phyloP scores from a whole-genome alignment of 768 basidiomycete species.

The Tricholoma bakamatsutake region DNA sequence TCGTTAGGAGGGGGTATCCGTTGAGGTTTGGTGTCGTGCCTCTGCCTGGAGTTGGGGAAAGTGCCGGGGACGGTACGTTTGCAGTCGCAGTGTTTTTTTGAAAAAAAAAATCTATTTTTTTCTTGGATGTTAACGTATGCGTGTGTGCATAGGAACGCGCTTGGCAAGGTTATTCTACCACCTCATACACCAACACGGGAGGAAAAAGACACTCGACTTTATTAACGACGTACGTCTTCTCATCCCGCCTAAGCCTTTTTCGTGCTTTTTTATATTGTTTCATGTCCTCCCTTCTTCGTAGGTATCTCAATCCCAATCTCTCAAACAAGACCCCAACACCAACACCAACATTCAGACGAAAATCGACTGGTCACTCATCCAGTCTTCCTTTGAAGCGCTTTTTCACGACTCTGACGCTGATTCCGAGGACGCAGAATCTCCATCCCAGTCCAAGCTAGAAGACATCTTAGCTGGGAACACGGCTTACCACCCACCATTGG shows the following conservation, averaged over 20 bases:
- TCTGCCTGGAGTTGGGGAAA: constrained; percentile 49
- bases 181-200: constrained; percentile 56
- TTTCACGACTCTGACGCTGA: constrained; percentile 15
- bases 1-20: constrained; percentile 70
- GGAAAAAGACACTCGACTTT: constrained; percentile 57
- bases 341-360: constrained; percentile 26
- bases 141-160: constrained; percentile 37
- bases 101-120: no score
- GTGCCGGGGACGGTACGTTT: constrained; percentile 36
- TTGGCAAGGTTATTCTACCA: constrained; percentile 75
- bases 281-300: background rate
- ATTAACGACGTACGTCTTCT: constrained; percentile 40
- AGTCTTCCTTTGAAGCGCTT: constrained; percentile 33
- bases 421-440: background rate
- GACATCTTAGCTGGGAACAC: constrained; percentile 30
- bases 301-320: constrained; percentile 14
- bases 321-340: constrained; percentile 29
- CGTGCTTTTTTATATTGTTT: background rate
- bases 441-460: constrained; percentile 27
- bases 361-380: constrained; percentile 35
- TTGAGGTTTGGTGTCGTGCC: constrained; percentile 88
- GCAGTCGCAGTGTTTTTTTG: no score
- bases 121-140: no score
- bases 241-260: no score
- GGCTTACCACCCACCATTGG: constrained; percentile 25